phyloP scores from a whole-genome alignment of 495 filamentous ascomycete species.

The Penicillium canescens region DNA sequence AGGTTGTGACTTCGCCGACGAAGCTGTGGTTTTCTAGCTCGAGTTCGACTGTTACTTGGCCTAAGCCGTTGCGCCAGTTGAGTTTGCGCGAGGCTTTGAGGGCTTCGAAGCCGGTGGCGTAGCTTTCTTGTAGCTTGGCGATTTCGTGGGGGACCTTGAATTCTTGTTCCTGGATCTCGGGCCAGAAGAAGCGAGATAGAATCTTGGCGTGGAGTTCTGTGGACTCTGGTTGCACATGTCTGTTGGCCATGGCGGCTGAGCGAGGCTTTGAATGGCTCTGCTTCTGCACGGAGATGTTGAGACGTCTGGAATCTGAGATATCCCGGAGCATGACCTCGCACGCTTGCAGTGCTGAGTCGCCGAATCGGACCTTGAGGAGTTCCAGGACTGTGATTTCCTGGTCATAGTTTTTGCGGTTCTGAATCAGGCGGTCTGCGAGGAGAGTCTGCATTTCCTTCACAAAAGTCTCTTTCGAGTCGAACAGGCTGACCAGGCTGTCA shows the following conservation, averaged over 20 bases:
- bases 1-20: constrained; percentile 73
- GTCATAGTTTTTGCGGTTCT: constrained; percentile 66
- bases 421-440: constrained; percentile 78
- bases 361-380: constrained; percentile 85
- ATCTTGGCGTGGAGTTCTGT: constrained; percentile 77
- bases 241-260: constrained; percentile 4
- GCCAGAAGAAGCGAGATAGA: constrained; percentile 94
- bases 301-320: constrained; percentile 78
- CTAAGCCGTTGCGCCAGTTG: constrained; percentile 81
- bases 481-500: constrained; percentile 80
- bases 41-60: constrained; percentile 77
- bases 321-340: constrained; percentile 98
- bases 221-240: constrained; percentile 3
- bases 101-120: constrained; percentile 73
- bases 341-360: constrained; percentile 78
- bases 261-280: constrained; percentile 28
- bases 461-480: constrained; percentile 84
- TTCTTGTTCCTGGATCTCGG: constrained; percentile 71
- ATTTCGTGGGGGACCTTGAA: constrained; percentile 73
- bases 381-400: constrained; percentile 82
- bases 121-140: constrained; percentile 61
- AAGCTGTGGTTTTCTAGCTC: constrained; percentile 81
- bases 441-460: constrained; percentile 90
- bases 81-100: constrained; percentile 83
- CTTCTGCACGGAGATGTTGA: constrained; percentile 64